Evolutionary conservation across 2,329 filamentous ascomycete genomes (phyloP).

Genomic region (Sporothrix mexicana): DNA sequence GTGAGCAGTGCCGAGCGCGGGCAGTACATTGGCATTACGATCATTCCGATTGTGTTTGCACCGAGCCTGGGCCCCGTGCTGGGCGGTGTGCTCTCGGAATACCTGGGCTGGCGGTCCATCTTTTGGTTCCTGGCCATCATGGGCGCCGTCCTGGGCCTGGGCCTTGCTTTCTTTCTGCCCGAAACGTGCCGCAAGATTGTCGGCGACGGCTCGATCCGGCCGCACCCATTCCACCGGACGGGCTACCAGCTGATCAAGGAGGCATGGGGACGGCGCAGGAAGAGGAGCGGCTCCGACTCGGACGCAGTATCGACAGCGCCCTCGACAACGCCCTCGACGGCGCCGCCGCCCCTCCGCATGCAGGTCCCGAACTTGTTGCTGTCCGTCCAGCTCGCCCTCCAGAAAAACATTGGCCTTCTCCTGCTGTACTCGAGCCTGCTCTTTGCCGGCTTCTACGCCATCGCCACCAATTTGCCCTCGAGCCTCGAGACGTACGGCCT

Average conservation of each 20-base stretch:
- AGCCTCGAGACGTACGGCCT: slow-evolving; percentile 61
- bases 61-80: slow-evolving; percentile 61
- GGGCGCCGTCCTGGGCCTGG: slow-evolving; percentile 48
- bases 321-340: neutral
- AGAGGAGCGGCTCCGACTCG: neutral
- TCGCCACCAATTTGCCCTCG: slow-evolving; percentile 53
- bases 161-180: slow-evolving; percentile 58
- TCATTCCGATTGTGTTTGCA: slow-evolving; percentile 55
- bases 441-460: slow-evolving; percentile 58
- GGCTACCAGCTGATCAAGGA: slow-evolving; percentile 34
- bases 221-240: slow-evolving; percentile 36
- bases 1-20: slow-evolving; percentile 67
- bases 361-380: slow-evolving; percentile 72
- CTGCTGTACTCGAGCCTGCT: slow-evolving; percentile 53
- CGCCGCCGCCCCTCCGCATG: slow-evolving; percentile 33
- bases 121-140: slow-evolving; percentile 67
- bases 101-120: slow-evolving; percentile 63
- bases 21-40: slow-evolving; percentile 60
- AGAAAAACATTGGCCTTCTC: slow-evolving; percentile 73
- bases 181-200: slow-evolving; percentile 59
- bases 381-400: slow-evolving; percentile 78
- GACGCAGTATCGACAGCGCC: neutral
- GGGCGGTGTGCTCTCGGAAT: slow-evolving; percentile 62
- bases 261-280: neutral
- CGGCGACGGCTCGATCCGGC: slow-evolving; percentile 56